phyloP scores from a whole-genome alignment of 2,329 filamentous ascomycete species.

The Gremmenia infestans region DNA sequence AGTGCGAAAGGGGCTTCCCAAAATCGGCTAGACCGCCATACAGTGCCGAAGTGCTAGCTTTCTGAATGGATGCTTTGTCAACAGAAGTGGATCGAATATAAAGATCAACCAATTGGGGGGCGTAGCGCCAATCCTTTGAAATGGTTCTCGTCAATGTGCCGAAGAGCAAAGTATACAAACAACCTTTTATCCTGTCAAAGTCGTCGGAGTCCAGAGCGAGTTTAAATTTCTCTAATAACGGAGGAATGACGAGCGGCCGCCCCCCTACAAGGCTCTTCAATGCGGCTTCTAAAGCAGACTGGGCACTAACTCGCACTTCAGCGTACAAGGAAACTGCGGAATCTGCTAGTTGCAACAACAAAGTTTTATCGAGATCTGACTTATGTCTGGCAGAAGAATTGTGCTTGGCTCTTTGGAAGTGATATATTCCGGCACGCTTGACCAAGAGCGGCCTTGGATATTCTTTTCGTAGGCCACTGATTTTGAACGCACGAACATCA shows the following conservation, averaged over 20 bases:
- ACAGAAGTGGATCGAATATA: conserved; percentile 88
- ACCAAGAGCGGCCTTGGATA: conserved; percentile 92
- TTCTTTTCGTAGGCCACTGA: conserved; percentile 84
- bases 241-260: conserved; percentile 81
- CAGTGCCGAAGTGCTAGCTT: conserved; percentile 72
- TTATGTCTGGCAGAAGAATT: conserved; percentile 85
- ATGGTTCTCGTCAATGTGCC: conserved; percentile 85
- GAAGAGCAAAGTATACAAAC: conserved; percentile 84
- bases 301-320: conserved; percentile 90
- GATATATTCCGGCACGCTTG: conserved; percentile 89
- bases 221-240: conserved; percentile 74
- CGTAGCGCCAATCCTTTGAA: conserved; percentile 89
- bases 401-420: conserved; percentile 88
- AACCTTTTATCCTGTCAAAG: conserved; percentile 89
- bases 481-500: conserved; percentile 89
- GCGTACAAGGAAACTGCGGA: conserved; percentile 90
- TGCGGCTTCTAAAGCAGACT: conserved; percentile 87
- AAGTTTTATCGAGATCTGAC: conserved; percentile 79
- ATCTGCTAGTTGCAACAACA: conserved; percentile 82
- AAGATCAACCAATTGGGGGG: conserved; percentile 79
- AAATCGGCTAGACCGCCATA: conserved; percentile 82
- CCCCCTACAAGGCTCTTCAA: conserved; percentile 87
- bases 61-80: conserved; percentile 92
- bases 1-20: conserved; percentile 79
- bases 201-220: conserved; percentile 75